These are phyloP conservation scores for Phaffia rhodozyma DNA, from an alignment of 1,284 basidiomycete species.

Conservation along the genomic window DNA sequence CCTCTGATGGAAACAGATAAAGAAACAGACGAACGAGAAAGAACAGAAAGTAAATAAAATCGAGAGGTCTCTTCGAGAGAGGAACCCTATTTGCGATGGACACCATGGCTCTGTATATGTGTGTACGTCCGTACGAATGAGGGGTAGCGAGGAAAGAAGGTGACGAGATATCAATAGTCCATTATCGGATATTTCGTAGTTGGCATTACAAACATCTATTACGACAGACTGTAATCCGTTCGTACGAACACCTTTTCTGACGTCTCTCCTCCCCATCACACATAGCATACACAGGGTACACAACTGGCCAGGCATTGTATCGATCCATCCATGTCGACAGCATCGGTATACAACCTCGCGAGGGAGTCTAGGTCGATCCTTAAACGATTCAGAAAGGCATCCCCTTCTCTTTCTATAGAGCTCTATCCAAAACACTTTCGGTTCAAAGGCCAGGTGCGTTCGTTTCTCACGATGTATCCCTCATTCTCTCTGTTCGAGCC, in stretches of 20 bases:
- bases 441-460: constrained; percentile 33
- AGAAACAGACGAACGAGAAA: constrained; percentile 41
- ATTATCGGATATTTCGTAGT: not conserved
- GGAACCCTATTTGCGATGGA: constrained; percentile 31
- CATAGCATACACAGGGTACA: too few species aligned
- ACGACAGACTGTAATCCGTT: too few species aligned
- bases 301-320: too few species aligned
- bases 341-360: constrained; percentile 37
- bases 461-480: not conserved
- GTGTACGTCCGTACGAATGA: too few species aligned
- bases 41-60: constrained; percentile 52
- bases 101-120: too few species aligned
- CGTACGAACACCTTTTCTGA: too few species aligned
- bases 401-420: constrained; percentile 34
- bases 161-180: too few species aligned
- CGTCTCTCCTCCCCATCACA: too few species aligned
- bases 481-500: not conserved
- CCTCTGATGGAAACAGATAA: not conserved
- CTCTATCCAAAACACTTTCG: constrained; percentile 32
- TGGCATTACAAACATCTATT: too few species aligned
- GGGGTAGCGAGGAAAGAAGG: too few species aligned
- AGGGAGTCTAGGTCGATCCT: constrained; percentile 34
- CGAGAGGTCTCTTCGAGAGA: constrained; percentile 44
- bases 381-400: constrained; percentile 36
- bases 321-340: constrained; percentile 31